Base-by-base conservation (phyloP, 768 basidiomycete species). In the Leucocoprinus sp. region DNA sequence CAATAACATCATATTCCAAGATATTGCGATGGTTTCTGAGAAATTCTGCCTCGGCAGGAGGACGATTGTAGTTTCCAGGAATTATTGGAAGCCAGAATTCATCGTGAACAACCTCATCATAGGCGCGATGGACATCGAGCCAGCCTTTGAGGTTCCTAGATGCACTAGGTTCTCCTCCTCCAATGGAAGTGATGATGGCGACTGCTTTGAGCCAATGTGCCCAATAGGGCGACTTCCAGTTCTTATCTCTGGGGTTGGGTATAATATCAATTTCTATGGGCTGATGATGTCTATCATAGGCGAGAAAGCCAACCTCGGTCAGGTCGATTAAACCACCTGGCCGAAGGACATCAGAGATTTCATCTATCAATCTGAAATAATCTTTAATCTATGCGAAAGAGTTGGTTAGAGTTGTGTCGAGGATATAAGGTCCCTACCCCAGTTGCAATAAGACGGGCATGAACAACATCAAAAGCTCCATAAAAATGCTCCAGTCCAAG, bases 401-500 rank as follows among this genome's bases (percentile, higher is more conserved):
- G 52, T 34, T 5, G 43, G 52, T 54, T 38, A 42, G 43, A 50
- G n/a, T n/a, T n/a, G n/a, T n/a, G n/a, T n/a, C n/a, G n/a, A n/a
- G n/a, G n/a, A n/a, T n/a, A n/a, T n/a, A n/a, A n/a, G n/a, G n/a
- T n/a, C 66, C 83, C 57, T 55, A 87, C 86, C 28, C 87, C 87
- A 18, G 83, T 77, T 2, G 80, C 72, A 47, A 89, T 73, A 29
- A 88, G 72, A 18, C 81, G 78, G 24, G 76, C 74, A 55, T 88
- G 85, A 0, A 83, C 82, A 12, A 82, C 80, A 54, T 89, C 74
- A 63, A 88, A 89, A 49, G 80, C 74, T 8, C 80, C 80, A 55
- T 82, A 85, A 59, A 80, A 88, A 63, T 90, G 87, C 53, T 88
- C 84, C 18, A 90, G 65, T 2, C 87, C 86, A 14, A 88, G 75